These are phyloP conservation scores for Pseudomonodictys pantanalensis DNA, from an alignment of 495 filamentous ascomycete genomes.

Conservation along the genomic window DNA sequence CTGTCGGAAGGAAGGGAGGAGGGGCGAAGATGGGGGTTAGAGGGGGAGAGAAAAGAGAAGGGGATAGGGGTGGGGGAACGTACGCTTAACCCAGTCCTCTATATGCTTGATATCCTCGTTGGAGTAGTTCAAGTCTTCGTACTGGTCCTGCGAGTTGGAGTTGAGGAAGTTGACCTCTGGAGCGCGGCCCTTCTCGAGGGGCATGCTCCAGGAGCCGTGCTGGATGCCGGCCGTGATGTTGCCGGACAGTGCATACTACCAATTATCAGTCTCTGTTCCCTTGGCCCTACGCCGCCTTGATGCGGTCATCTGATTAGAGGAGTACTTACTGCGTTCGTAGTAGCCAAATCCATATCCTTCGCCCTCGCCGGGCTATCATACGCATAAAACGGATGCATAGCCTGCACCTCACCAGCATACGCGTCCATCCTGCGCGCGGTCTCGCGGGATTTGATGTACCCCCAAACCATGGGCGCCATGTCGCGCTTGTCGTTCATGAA, in stretches of 20 bases:
- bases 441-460: conserved; percentile 82
- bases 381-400: conserved; percentile 60
- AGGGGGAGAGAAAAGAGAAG: background rate
- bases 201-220: conserved; percentile 51
- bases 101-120: conserved; percentile 65
- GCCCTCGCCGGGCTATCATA: conserved; percentile 66
- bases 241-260: conserved; percentile 65
- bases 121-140: conserved; percentile 63
- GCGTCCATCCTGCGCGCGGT: conserved; percentile 73
- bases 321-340: conserved; percentile 54
- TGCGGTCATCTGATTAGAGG: background rate
- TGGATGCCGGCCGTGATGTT: conserved; percentile 72
- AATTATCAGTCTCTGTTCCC: background rate
- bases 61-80: background rate
- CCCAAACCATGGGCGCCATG: conserved; percentile 83
- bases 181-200: conserved; percentile 49
- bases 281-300: background rate
- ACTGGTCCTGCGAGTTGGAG: conserved; percentile 53
- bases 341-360: conserved; percentile 68
- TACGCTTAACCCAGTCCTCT: conserved; percentile 69
- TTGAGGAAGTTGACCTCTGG: conserved; percentile 49
- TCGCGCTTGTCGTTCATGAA: conserved; percentile 86
- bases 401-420: conserved; percentile 66
- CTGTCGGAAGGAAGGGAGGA: background rate
- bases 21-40: background rate